Percentiles rank a stretch among this genome's conserved stretches.
These are phyloP conservation scores for Fistulinella cinereoalba DNA, from an alignment of 1,284 basidiomycete genomes.

Conservation along the genomic window DNA sequence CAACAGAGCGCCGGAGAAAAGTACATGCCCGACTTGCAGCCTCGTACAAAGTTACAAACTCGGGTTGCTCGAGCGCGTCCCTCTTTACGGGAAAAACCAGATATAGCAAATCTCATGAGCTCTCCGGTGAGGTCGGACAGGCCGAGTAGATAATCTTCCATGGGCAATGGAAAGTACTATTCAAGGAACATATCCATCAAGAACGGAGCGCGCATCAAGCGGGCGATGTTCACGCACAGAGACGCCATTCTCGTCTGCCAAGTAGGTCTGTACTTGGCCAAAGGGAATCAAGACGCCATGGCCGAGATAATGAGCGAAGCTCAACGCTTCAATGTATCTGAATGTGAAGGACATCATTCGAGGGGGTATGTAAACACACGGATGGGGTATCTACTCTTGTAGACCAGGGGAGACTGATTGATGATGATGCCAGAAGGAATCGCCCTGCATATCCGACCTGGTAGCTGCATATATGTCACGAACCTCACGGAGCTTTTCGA, in stretches of 20 bases:
- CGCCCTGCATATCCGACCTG: conserved; percentile 62
- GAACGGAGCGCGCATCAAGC: not conserved
- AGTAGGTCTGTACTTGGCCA: conserved; percentile 60
- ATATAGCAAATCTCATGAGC: conserved; percentile 95
- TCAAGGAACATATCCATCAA: conserved; percentile 4
- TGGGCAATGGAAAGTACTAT: conserved; percentile 67
- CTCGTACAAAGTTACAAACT: conserved; percentile 76
- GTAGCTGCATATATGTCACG: conserved; percentile 63
- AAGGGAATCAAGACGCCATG: conserved; percentile 69
- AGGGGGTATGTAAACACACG: not conserved
- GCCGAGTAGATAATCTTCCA: conserved; percentile 88
- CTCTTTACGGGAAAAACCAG: conserved; percentile 65
- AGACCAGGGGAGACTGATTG: conserved; percentile 74
- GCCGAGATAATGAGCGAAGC: conserved; percentile 87
- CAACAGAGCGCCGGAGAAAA: not conserved
- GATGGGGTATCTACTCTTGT: conserved; percentile 54
- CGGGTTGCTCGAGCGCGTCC: conserved; percentile 67
- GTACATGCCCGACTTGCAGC: conserved; percentile 70
- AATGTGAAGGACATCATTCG: conserved; percentile 13
- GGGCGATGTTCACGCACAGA: conserved; percentile 46
- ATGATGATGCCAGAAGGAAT: conserved; percentile 79
- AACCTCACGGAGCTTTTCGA: conserved; percentile 71
- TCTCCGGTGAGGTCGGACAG: conserved; percentile 94
- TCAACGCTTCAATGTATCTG: conserved; percentile 86
- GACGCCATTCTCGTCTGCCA: conserved; percentile 57